Conservation (phyloP, 768 basidiomycete genomes). For the Coprinopsis strossmayeri region DNA sequence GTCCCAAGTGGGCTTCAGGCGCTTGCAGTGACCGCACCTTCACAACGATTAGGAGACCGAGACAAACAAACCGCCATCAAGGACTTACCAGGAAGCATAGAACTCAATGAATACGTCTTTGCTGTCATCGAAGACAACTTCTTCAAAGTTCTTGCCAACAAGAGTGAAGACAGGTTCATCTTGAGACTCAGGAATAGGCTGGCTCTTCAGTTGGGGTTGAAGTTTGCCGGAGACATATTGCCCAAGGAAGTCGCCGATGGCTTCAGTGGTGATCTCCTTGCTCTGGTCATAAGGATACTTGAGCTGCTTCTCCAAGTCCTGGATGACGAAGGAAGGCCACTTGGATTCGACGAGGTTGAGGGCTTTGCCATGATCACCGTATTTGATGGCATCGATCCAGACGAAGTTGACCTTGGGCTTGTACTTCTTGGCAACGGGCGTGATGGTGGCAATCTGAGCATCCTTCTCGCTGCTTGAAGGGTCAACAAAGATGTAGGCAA, state of each 20-base stretch:
- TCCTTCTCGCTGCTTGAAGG: slow-evolving; percentile 62
- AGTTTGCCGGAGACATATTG: slow-evolving; percentile 69
- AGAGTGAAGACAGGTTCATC: slow-evolving; percentile 77
- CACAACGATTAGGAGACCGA: too few relatives aligned
- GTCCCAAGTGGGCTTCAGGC: slow-evolving; percentile 93
- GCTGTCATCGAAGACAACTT: slow-evolving; percentile 75
- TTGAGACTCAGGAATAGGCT: slow-evolving; percentile 79
- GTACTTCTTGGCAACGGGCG: slow-evolving; percentile 72
- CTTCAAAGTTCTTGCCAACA: slow-evolving; percentile 86
- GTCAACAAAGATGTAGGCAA: slow-evolving; percentile 94
- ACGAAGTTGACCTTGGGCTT: slow-evolving; percentile 94
- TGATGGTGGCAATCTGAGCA: slow-evolving; percentile 57
- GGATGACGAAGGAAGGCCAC: slow-evolving; percentile 94
- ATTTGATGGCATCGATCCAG: slow-evolving; percentile 95
- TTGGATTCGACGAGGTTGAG: slow-evolving; percentile 80
- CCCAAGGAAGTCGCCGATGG: slow-evolving; percentile 52
- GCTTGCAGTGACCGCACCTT: slow-evolving; percentile 97
- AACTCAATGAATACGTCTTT: slow-evolving; percentile 98
- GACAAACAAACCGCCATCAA: too few relatives aligned
- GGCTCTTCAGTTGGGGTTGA: slow-evolving; percentile 81
- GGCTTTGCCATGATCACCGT: slow-evolving; percentile 91
- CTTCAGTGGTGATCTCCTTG: slow-evolving; percentile 51
- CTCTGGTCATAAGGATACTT: slow-evolving; percentile 84
- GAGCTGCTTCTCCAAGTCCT: slow-evolving; percentile 75
- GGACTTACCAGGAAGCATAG: slow-evolving; percentile 97